Conservation (phyloP, 495 filamentous ascomycete species). For the Penicillium dipodomyicola region DNA sequence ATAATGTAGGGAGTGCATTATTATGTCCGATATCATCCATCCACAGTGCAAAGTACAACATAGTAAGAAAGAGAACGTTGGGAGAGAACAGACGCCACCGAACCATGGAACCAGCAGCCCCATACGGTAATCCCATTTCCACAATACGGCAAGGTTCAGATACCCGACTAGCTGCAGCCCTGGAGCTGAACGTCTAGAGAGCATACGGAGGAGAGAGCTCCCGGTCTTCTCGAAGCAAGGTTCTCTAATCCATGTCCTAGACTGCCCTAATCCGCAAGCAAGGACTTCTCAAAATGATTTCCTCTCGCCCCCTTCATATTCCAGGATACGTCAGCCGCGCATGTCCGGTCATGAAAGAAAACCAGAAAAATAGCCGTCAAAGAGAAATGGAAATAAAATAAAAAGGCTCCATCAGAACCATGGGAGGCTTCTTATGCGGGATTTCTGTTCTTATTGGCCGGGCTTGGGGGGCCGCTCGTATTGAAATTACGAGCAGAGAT, state of each 20-base stretch:
- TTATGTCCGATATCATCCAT: neutral
- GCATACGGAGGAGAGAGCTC: neutral
- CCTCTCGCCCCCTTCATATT: neutral
- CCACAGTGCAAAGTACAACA: neutral
- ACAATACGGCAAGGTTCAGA: neutral
- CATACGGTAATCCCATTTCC: constrained; percentile 6
- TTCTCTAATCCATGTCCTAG: constrained; percentile 20
- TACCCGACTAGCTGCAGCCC: neutral
- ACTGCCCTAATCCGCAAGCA: constrained; percentile 3
- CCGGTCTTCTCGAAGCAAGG: constrained; percentile 27
- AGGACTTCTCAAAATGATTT: neutral
- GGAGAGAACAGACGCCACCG: neutral
- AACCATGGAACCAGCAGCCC: constrained; percentile 7
- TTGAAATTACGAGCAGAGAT: constrained; percentile 18
- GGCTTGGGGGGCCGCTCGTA: constrained; percentile 14
- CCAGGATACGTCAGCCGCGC: constrained; percentile 2
- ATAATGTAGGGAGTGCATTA: neutral
- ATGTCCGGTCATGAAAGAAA: constrained; percentile 7
- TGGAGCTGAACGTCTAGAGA: neutral
- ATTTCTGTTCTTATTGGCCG: constrained; percentile 22
- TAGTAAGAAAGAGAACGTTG: neutral
- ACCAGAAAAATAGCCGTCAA: neutral
- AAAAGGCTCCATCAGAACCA: constrained; percentile 19
- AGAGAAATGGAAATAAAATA: neutral
- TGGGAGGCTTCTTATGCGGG: constrained; percentile 13